Evolutionary conservation across 305 asterid genomes (phyloP).

Genomic region (Fraxinus velutina): DNA sequence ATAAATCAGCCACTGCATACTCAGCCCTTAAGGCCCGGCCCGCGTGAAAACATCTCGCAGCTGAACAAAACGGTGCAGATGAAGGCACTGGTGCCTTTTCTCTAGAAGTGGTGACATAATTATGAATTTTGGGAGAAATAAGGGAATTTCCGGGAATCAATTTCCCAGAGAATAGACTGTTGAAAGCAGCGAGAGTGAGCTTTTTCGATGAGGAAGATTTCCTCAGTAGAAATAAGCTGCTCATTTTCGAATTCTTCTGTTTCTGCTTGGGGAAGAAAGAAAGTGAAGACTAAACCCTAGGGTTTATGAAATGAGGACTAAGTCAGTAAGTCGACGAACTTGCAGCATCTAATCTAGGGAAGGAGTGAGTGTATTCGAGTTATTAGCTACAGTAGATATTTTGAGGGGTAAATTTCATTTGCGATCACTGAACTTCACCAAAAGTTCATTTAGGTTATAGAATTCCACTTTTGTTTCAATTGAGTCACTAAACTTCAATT

Average conservation of each 20-base stretch:
- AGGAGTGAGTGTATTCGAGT: not conserved
- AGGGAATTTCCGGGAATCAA: constrained; percentile 23
- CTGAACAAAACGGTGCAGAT: constrained; percentile 12
- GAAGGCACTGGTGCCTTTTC: not conserved
- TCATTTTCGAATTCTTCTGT: constrained; percentile 30
- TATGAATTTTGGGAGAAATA: constrained; percentile 19
- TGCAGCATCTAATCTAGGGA: not conserved
- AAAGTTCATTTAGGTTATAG: not conserved
- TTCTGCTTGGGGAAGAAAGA: not conserved
- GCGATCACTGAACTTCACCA: not conserved
- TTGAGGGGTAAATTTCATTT: not conserved
- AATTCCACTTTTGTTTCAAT: not conserved
- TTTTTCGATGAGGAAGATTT: constrained; percentile 44
- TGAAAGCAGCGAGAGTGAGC: constrained; percentile 42
- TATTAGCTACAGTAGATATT: not conserved
- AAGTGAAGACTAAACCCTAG: not conserved
- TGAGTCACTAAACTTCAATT: not conserved
- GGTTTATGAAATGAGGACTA: not conserved
- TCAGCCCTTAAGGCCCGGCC: constrained; percentile 42
- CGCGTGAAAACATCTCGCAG: constrained; percentile 49
- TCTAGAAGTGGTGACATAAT: constrained; percentile 14
- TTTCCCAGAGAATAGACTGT: constrained; percentile 36
- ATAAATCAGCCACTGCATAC: constrained; percentile 54
- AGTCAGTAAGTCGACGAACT: not conserved
- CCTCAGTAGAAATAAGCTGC: constrained; percentile 44